Base-by-base conservation (phyloP, 2,329 filamentous ascomycete species). In the Hypomyces rosellus region DNA sequence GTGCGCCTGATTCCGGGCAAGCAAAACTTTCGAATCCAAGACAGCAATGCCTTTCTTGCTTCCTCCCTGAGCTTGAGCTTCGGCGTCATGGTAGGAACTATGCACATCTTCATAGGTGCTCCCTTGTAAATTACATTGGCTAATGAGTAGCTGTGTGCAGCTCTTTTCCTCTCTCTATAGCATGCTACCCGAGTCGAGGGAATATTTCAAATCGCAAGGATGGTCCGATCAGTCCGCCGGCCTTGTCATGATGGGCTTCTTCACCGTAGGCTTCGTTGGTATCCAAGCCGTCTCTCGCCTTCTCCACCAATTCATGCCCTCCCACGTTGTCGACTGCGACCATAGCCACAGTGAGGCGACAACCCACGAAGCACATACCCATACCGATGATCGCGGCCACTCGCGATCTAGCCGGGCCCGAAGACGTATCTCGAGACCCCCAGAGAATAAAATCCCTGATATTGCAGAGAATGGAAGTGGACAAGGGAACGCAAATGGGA, bases 1-100 rank as follows among this genome's bases (percentile, higher is more conserved):
- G 74, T 95, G 45, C 84, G 84, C 51, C 75, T 78, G 46, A 74
- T 96, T 45, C 87, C 89, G 3, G 81, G 85, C 47, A 83, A 86
- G 68, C 81, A 77, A 60, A 77, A 84, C 64, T 99, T 97, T 67
- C 81, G 83, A 59, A 95, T 99, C 58, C 83, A 95, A 63, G 87
- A 95, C 55, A 96, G 88, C 70, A 92, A 88, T 72, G 76, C 76
- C 18, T 99, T 99, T 65, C 76, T 96, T 4, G 91, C 91, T 1
- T 83, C 84, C 18, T 96, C 92, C 0, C 71, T 97, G 54, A 96
- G 91, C 68, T 71, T 99, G 56, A 96, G 90, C 65, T 96, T 96
- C 59, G 92, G 93, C 40, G 91, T 97, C 42, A 95, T 99, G 90
- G 91, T 96, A 68, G 57, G 81, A 25, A 5, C 12, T 15, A 34